Evolutionary conservation across 768 basidiomycete species (phyloP).

Genomic region (Mycena chlorophos): DNA sequence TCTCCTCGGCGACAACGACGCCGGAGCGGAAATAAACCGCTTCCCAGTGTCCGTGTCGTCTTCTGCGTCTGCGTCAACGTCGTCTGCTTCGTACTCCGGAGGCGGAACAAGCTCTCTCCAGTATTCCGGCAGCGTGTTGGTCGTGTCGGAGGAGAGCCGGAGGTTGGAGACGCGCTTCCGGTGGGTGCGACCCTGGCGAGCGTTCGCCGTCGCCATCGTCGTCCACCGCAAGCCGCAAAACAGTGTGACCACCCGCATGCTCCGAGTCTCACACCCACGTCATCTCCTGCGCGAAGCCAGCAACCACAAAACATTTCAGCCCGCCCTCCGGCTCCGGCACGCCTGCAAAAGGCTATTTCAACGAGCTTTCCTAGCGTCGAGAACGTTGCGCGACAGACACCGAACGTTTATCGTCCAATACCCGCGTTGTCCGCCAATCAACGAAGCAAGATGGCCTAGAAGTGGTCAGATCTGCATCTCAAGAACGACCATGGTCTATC

Average conservation of each 20-base stretch:
- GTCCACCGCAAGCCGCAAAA: not conserved
- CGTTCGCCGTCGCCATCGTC: constrained; percentile 4
- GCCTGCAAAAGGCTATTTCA: too few species aligned
- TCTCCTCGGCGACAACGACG: constrained; percentile 29
- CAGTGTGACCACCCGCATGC: not conserved
- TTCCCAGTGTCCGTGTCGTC: constrained; percentile 51
- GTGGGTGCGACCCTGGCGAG: constrained; percentile 37
- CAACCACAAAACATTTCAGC: too few species aligned
- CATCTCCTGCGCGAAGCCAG: not conserved
- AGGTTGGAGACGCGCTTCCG: constrained; percentile 58
- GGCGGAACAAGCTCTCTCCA: constrained; percentile 18
- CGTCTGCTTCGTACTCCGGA: constrained; percentile 25
- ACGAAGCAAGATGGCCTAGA: too few species aligned
- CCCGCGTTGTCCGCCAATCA: too few species aligned
- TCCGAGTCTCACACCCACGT: not conserved
- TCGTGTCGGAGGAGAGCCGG: constrained; percentile 66
- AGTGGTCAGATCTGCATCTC: too few species aligned
- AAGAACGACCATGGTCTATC: too few species aligned
- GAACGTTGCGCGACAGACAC: too few species aligned
- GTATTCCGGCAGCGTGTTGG: constrained; percentile 66
- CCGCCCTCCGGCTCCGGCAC: too few species aligned
- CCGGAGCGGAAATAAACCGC: constrained; percentile 35
- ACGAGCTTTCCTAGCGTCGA: too few species aligned
- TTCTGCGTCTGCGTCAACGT: constrained; percentile 53
- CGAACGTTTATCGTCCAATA: too few species aligned